Conservation (phyloP, 352 stramenopile species). For the Hyaloperonospora brassicae region DNA sequence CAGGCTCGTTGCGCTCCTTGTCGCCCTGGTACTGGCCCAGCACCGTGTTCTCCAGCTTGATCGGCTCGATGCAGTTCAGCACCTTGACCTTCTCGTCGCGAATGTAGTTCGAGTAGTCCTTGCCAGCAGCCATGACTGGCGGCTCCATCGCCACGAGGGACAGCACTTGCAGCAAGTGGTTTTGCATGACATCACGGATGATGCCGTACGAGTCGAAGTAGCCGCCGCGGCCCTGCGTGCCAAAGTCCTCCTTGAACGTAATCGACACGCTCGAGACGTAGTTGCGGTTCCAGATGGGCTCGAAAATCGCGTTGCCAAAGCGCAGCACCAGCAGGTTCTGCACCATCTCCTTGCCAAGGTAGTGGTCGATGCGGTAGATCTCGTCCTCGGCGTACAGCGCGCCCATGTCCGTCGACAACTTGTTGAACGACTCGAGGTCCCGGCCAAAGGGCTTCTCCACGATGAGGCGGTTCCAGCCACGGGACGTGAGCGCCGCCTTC, state of each 20-base stretch:
- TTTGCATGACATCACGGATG: slow-evolving; percentile 98
- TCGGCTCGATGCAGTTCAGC: slow-evolving; percentile 91
- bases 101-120: slow-evolving; percentile 89
- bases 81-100: slow-evolving; percentile 98
- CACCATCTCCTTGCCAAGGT: slow-evolving; percentile 97
- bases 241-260: slow-evolving; percentile 97
- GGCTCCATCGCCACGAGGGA: slow-evolving; percentile 95
- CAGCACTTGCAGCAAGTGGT: slow-evolving; percentile 98
- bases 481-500: slow-evolving; percentile 74
- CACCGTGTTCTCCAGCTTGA: slow-evolving; percentile 92
- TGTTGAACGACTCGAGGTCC: slow-evolving; percentile 89
- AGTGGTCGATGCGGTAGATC: slow-evolving; percentile 97
- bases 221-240: slow-evolving; percentile 90
- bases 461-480: slow-evolving; percentile 93
- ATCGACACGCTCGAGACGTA: slow-evolving; percentile 94
- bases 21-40: slow-evolving; percentile 94
- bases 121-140: slow-evolving; percentile 74
- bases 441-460: slow-evolving; percentile 98
- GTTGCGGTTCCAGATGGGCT: slow-evolving; percentile 95
- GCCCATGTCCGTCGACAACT: slow-evolving; percentile 85
- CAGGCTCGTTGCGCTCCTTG: slow-evolving; percentile 69
- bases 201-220: slow-evolving; percentile 99
- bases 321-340: slow-evolving; percentile 95
- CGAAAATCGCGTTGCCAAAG: slow-evolving; percentile 96
- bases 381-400: slow-evolving; percentile 80